Conservation (phyloP, 1,284 basidiomycete genomes). For the Phlebopus sp. region DNA sequence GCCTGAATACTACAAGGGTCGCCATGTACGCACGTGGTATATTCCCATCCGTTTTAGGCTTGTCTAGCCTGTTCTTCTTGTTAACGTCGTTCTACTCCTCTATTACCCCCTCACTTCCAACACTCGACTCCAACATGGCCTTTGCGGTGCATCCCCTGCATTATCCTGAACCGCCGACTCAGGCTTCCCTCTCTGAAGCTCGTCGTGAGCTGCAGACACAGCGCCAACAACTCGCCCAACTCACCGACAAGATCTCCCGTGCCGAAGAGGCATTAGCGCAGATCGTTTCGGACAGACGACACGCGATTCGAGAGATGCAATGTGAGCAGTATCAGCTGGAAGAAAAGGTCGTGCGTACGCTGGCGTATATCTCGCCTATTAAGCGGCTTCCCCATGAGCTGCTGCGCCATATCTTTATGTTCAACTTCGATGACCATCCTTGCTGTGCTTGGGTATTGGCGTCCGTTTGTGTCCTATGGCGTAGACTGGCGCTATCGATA, state of each 20-base stretch:
- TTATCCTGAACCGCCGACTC: conserved; percentile 54
- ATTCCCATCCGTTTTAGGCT: conserved; percentile 26
- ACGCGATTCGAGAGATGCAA: conserved; percentile 51
- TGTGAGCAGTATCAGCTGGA: conserved; percentile 46
- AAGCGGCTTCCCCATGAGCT: conserved; percentile 64
- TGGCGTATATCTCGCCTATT: conserved; percentile 68
- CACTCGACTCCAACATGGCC: conserved; percentile 9
- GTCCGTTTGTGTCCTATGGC: conserved; percentile 62
- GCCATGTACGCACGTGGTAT: conserved; percentile 26
- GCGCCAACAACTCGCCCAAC: conserved; percentile 31
- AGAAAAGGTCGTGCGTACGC: conserved; percentile 42
- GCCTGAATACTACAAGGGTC: too few relatives aligned
- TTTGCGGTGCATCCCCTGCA: conserved; percentile 15
- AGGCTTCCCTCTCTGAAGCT: conserved; percentile 46
- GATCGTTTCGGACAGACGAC: conserved; percentile 52
- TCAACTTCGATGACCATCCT: conserved; percentile 62
- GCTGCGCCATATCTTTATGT: conserved; percentile 61
- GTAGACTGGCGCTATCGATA: conserved; percentile 57
- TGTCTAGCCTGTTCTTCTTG: too few relatives aligned
- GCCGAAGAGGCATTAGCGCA: conserved; percentile 55
- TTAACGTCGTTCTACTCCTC: too few relatives aligned
- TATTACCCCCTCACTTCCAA: conserved; percentile 5
- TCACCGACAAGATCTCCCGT: conserved; percentile 38
- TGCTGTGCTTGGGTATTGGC: conserved; percentile 69
- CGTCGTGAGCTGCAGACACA: conserved; percentile 39